These are phyloP conservation scores for Heterobasidion occidentale DNA, from an alignment of 1,284 basidiomycete species.

Conservation along the genomic window DNA sequence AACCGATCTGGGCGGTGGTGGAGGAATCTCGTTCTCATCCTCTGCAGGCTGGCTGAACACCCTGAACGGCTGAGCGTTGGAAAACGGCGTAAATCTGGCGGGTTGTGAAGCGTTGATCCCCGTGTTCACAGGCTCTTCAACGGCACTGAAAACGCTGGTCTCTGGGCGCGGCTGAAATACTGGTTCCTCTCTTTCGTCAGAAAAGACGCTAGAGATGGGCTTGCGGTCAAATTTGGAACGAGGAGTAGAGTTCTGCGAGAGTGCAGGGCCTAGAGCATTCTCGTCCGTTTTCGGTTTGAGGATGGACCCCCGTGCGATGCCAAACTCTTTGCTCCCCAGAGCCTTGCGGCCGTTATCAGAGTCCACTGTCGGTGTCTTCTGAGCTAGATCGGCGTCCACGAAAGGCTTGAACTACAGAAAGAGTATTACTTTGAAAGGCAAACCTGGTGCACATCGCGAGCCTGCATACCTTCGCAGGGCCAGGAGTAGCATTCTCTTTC, in stretches of 20 bases:
- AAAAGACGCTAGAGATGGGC: constrained; percentile 31
- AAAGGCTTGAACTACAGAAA: constrained; percentile 21
- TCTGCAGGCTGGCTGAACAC: constrained; percentile 53
- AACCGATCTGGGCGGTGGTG: constrained; percentile 6
- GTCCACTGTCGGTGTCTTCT: constrained; percentile 18
- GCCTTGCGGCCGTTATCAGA: constrained; percentile 25
- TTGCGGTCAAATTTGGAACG: constrained; percentile 24
- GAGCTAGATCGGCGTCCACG: constrained; percentile 16
- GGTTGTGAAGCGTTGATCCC: neutral
- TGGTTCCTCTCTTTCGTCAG: constrained; percentile 31
- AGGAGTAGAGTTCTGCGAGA: constrained; percentile 58
- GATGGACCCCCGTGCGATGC: constrained; percentile 12
- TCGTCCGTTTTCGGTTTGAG: constrained; percentile 14
- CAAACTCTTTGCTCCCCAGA: constrained; percentile 28
- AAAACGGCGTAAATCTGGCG: constrained; percentile 37
- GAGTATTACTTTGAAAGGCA: constrained; percentile 4
- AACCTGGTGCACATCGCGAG: neutral
- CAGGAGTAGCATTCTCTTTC: constrained; percentile 30
- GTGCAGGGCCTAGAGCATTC: constrained; percentile 31
- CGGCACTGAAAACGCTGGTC: constrained; percentile 15
- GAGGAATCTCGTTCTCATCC: constrained; percentile 15
- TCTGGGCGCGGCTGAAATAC: neutral
- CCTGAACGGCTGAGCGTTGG: constrained; percentile 53
- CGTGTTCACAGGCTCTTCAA: constrained; percentile 5
- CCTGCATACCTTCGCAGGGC: constrained; percentile 37